Evolutionary conservation across 1,284 basidiomycete species (phyloP).

Genomic region (Ustilago hordei): DNA sequence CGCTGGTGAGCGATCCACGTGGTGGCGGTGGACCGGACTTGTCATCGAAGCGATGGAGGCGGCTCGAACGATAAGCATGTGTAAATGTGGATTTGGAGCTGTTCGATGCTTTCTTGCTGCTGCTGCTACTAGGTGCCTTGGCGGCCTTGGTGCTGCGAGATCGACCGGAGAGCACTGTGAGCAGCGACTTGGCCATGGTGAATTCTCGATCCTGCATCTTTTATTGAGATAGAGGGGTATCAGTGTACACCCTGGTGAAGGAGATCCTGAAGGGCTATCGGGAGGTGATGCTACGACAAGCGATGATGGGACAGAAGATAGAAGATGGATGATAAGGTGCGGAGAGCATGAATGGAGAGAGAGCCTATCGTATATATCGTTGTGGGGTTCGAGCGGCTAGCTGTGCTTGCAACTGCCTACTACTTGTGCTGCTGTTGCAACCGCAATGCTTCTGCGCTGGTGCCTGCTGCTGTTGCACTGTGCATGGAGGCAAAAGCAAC

Average conservation of each 20-base stretch:
- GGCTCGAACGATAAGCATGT: constrained; percentile 4
- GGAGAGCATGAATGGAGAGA: constrained; percentile 1
- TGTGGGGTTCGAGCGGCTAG: background rate
- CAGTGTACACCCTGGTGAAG: constrained; percentile 1
- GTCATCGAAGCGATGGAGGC: constrained; percentile 42
- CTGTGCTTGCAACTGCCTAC: background rate
- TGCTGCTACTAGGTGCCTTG: background rate
- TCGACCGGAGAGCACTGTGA: constrained; percentile 29
- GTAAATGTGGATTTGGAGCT: constrained; percentile 6
- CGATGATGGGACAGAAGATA: background rate
- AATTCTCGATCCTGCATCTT: constrained; percentile 39
- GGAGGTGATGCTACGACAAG: background rate
- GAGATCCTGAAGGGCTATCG: background rate
- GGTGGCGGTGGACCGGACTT: constrained; percentile 46
- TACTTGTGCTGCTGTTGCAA: background rate
- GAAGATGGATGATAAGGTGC: background rate
- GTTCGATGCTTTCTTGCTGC: constrained; percentile 10
- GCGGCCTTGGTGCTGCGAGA: constrained; percentile 11
- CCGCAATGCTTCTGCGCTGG: background rate
- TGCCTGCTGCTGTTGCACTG: background rate
- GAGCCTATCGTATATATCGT: constrained; percentile 7
- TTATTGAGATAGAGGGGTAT: background rate
- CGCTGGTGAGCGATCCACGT: constrained; percentile 41
- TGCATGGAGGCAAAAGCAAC: background rate
- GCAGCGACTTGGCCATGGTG: constrained; percentile 34